Evolutionary conservation across 2,329 filamentous ascomycete species (phyloP).

Genomic region (Rhynchosporium graminicola): DNA sequence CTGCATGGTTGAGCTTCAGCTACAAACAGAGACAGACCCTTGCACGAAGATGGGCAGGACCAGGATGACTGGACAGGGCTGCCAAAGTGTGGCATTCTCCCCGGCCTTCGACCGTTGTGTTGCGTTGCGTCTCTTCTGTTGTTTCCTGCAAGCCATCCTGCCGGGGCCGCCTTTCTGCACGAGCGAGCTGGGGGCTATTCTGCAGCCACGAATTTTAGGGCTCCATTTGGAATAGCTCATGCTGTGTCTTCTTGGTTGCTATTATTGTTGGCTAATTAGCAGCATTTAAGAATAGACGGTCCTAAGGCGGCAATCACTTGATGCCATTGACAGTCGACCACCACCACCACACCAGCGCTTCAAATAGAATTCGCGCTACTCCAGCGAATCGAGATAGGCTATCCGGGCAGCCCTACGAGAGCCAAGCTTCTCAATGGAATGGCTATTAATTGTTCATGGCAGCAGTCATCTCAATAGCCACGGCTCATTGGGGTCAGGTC

Average conservation of each 20-base stretch:
- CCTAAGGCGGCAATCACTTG: slow-evolving; percentile 29
- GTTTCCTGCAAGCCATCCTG: slow-evolving; percentile 29
- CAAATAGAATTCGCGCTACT: slow-evolving; percentile 34
- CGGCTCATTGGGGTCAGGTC: not conserved
- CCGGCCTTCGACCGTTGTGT: slow-evolving; percentile 25
- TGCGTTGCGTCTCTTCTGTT: slow-evolving; percentile 15
- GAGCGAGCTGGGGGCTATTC: not conserved
- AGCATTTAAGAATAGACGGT: slow-evolving; percentile 33
- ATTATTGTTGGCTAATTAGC: slow-evolving; percentile 33
- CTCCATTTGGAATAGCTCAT: slow-evolving; percentile 20
- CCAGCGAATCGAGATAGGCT: slow-evolving; percentile 22
- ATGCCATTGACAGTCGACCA: slow-evolving; percentile 3
- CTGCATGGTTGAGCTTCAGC: slow-evolving; percentile 31
- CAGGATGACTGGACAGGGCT: slow-evolving; percentile 15
- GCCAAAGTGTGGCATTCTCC: slow-evolving; percentile 13
- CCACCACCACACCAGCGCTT: slow-evolving; percentile 17
- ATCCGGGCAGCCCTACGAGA: slow-evolving; percentile 26
- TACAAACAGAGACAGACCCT: slow-evolving; percentile 27
- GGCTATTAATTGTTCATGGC: slow-evolving; percentile 7
- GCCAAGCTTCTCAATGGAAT: slow-evolving; percentile 14
- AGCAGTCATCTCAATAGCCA: not conserved
- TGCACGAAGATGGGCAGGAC: slow-evolving; percentile 21
- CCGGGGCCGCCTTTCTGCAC: slow-evolving; percentile 26
- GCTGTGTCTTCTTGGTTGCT: slow-evolving; percentile 5
- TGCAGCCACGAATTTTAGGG: slow-evolving; percentile 14